Conservation (phyloP, 345 rosid species). For the Salix dunnii region DNA sequence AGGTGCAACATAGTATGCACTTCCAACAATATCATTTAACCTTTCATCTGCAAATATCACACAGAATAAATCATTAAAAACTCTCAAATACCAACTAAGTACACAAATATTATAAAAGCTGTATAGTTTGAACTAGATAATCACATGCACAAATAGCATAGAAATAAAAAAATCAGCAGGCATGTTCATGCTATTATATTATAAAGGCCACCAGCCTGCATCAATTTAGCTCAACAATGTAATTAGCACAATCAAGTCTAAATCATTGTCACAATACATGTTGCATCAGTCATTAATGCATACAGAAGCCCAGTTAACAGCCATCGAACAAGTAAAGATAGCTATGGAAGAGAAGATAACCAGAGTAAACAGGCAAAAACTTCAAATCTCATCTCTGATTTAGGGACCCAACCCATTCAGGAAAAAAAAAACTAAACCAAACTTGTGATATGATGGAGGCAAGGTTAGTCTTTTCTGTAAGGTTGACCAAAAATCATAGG, state of each 20-base stretch:
- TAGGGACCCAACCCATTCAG: neutral
- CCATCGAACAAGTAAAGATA: neutral
- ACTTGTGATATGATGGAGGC: neutral
- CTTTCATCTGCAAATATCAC: conserved; percentile 68
- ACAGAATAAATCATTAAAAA: neutral
- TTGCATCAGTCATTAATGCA: neutral
- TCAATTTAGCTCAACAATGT: neutral
- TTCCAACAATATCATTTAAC: conserved; percentile 93
- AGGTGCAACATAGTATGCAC: conserved; percentile 97
- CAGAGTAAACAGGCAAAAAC: neutral
- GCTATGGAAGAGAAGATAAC: neutral
- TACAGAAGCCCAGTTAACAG: neutral
- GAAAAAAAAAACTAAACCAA: neutral
- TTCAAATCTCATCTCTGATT: neutral
- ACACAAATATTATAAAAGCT: neutral
- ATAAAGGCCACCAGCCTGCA: neutral
- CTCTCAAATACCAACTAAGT: neutral
- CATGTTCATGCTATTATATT: neutral
- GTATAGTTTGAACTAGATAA: neutral
- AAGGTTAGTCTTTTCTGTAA: neutral
- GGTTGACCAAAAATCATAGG: neutral
- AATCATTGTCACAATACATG: neutral
- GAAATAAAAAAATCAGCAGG: neutral
- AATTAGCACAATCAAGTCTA: neutral
- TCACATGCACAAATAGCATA: neutral